Base-by-base conservation (phyloP, 1,139 yeast genomes). In the Barnettozyma hawaiiensis region DNA sequence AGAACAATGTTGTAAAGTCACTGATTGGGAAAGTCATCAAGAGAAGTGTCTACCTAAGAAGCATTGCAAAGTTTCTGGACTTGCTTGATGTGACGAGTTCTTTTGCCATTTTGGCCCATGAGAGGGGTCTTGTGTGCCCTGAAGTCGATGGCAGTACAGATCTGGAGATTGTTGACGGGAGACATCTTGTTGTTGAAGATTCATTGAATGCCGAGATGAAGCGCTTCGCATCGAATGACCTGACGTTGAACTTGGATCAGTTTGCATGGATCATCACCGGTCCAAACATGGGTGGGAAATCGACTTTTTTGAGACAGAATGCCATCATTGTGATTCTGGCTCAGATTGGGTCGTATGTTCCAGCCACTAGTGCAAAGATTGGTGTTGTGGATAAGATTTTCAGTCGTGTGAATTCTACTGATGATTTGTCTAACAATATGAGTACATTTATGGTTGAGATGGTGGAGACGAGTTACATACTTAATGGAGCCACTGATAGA, bases 241-340 rank as follows among this genome's bases (percentile, higher is more conserved):
- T 85, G 52, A 52, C 63, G 1, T 56, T 78, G 9, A 51, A 69
- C 3, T 60, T 64, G 0, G 49, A 58, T 5, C 56, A 63, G 2
- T 56, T 62, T 10, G 53, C 72, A 12, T 85, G 95, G 90, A 71
- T 92, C 8, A 79, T 92, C 5, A 81, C 96, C 0, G 98, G 98
- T 0, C 97, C 97, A 1, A 92, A 92, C 58, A 92, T 92, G 97
- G 97, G 97, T 4, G 98, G 98, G 0, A 92, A 92, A 57, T 85
- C 96, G 35, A 90, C 97, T 0, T 92, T 78, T 55, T 65, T 92
- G 40, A 73, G 97, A 38, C 97, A 90, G 53, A 85, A 83, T 57
- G 97, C 97, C 0, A 64, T 89, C 14, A 85, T 87, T 38, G 81
- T 81, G 0, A 81, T 92, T 36, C 58, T 92, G 53, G 95, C 96